Conservation (phyloP, 495 filamentous ascomycete genomes). For the Daldinia loculata region DNA sequence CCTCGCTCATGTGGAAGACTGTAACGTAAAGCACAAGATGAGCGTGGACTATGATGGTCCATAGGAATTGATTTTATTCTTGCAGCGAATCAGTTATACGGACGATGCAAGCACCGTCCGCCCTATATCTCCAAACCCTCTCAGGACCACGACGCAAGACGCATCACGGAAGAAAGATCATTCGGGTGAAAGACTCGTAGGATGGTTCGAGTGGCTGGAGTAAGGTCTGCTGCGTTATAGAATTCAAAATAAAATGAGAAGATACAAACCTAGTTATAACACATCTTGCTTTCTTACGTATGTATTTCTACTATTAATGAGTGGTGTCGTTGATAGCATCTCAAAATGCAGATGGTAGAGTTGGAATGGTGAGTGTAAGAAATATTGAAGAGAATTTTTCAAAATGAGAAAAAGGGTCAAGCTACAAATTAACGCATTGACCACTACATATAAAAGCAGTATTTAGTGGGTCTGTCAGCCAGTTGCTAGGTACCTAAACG, state of each 20-base stretch:
- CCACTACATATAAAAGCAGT: neutral
- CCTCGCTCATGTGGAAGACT: slow-evolving; percentile 56
- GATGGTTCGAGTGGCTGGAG: slow-evolving; percentile 52
- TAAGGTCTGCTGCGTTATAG: slow-evolving; percentile 50
- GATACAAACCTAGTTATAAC: slow-evolving; percentile 20
- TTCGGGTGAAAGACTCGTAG: slow-evolving; percentile 57
- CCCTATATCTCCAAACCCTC: slow-evolving; percentile 52
- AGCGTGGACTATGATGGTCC: slow-evolving; percentile 67
- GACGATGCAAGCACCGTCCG: slow-evolving; percentile 43
- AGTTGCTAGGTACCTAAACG: neutral
- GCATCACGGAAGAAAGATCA: slow-evolving; percentile 56
- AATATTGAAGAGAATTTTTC: slow-evolving; percentile 10
- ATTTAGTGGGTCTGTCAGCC: slow-evolving; percentile 12
- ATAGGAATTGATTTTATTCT: slow-evolving; percentile 46
- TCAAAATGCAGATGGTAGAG: neutral
- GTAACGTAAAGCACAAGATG: slow-evolving; percentile 46
- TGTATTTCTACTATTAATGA: neutral
- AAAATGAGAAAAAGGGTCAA: neutral
- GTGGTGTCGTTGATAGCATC: neutral
- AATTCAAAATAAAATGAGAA: slow-evolving; percentile 13
- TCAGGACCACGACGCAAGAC: slow-evolving; percentile 59
- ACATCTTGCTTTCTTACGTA: neutral
- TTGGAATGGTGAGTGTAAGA: neutral
- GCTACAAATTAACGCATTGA: neutral
- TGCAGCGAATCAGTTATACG: slow-evolving; percentile 49